These are phyloP conservation scores for Neurospora africana DNA, from an alignment of 495 filamentous ascomycete species.

Conservation along the genomic window DNA sequence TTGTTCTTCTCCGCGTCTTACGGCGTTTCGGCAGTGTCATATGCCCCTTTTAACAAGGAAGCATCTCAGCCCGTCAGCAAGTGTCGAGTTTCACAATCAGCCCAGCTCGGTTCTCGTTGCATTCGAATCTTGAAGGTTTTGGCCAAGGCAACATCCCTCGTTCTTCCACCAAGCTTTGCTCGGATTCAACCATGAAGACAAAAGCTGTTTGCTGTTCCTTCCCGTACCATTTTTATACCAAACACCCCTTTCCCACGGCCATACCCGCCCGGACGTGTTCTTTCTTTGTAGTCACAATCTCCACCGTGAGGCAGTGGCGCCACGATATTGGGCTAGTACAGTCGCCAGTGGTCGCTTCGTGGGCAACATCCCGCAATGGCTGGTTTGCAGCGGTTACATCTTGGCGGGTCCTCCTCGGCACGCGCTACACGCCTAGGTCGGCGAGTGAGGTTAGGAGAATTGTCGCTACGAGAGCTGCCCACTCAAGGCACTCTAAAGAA, in stretches of 20 bases:
- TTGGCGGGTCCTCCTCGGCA: background rate
- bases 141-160: background rate
- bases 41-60: background rate
- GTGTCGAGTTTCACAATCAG: background rate
- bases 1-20: background rate
- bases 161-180: background rate
- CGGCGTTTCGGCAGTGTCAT: background rate
- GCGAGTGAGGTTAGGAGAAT: background rate
- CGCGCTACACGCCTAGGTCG: background rate
- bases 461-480: background rate
- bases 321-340: background rate
- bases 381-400: background rate
- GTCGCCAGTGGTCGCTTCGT: background rate
- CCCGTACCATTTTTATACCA: background rate
- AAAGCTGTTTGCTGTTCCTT: background rate
- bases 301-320: background rate
- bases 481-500: background rate
- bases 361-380: background rate
- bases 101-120: background rate
- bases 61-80: background rate
- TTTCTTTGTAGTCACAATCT: background rate
- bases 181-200: background rate
- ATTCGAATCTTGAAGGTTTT: background rate
- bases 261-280: background rate
- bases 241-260: background rate